Evolutionary conservation across 2,329 filamentous ascomycete species (phyloP), one percentile per base, ranked within the genome.

Genomic region (Akanthomyces uredinophilus): DNA sequence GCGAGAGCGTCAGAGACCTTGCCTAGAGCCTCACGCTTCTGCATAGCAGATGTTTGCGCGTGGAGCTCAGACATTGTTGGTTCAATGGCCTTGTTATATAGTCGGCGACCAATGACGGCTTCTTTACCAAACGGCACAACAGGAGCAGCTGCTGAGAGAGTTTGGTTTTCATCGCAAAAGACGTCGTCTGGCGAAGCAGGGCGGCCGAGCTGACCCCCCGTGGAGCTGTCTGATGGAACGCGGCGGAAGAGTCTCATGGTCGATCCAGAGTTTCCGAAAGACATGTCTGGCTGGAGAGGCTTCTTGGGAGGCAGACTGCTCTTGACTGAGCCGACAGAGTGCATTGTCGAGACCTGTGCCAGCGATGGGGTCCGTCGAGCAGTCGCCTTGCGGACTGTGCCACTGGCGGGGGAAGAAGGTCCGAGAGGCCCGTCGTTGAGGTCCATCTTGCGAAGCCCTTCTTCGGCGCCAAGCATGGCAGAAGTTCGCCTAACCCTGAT

Each of bases 171-270:
- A 66, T 89, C 83, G 64, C 76, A 77, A 57, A 77, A 76, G 5
- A 79, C 70, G 61, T 79, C 76, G 37, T 77, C 77, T 5, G 76
- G 69, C 3, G 77, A 75, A 1, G 69, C 65, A 4, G 74, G 71
- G 14, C 72, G 68, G 32, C 71, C 72, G 2, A 74, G 62, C 35
- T 78, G 76, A 5, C 77, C 75, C 1, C 77, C 75, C 6, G 74
- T 78, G 24, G 80, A 86, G 68, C 81, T 80, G 68, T 91, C 90
- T 0, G 93, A 95, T 0, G 83, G 83, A 1, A 96, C 92, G 27
- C 94, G 87, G 66, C 91, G 90, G 79, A 97, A 98, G 58, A 96
- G 88, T 60, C 93, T 88, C 67, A 96, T 91, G 18, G 93, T 96
- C 1, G 94, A 97, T 1, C 91, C 91, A 8, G 88, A 90, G 74